Evolutionary conservation across 345 rosid species (phyloP).

Genomic region (Citrus glauca): DNA sequence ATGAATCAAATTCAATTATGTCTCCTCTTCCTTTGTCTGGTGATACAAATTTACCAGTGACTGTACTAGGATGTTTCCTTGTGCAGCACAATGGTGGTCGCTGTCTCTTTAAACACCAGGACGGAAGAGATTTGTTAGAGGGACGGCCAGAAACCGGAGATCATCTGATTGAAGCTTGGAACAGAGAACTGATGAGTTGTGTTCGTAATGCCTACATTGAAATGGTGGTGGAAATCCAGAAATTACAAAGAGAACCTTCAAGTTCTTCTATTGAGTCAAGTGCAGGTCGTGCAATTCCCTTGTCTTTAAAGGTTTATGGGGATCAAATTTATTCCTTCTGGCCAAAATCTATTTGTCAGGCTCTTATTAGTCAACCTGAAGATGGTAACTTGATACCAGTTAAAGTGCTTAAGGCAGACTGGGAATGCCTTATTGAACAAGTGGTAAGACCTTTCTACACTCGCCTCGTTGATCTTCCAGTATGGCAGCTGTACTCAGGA

Average conservation of each 20-base stretch:
- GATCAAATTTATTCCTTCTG: conserved; percentile 78
- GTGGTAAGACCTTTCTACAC: conserved; percentile 80
- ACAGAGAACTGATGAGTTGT: conserved; percentile 84
- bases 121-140: conserved; percentile 34
- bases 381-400: conserved; percentile 24
- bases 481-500: conserved; percentile 95
- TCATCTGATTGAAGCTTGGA: conserved; percentile 88
- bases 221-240: conserved; percentile 87
- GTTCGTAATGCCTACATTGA: conserved; percentile 84
- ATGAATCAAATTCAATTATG: conserved; percentile 54
- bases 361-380: conserved; percentile 29
- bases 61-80: conserved; percentile 81
- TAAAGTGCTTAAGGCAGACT: conserved; percentile 48
- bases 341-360: conserved; percentile 60
- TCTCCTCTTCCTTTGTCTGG: conserved; percentile 87
- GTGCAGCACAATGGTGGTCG: conserved; percentile 81
- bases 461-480: conserved; percentile 81
- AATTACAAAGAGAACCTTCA: conserved; percentile 62
- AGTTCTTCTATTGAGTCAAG: conserved; percentile 55
- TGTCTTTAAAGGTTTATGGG: conserved; percentile 66
- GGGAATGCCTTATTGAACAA: conserved; percentile 78
- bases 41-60: conserved; percentile 62
- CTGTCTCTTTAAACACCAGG: conserved; percentile 70
- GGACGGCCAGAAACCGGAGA: conserved; percentile 55
- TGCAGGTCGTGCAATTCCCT: conserved; percentile 39